Evolutionary conservation across 345 rosid species (phyloP), one percentile per base, ranked within the genome.

Genomic region (Corymbia maculata): DNA sequence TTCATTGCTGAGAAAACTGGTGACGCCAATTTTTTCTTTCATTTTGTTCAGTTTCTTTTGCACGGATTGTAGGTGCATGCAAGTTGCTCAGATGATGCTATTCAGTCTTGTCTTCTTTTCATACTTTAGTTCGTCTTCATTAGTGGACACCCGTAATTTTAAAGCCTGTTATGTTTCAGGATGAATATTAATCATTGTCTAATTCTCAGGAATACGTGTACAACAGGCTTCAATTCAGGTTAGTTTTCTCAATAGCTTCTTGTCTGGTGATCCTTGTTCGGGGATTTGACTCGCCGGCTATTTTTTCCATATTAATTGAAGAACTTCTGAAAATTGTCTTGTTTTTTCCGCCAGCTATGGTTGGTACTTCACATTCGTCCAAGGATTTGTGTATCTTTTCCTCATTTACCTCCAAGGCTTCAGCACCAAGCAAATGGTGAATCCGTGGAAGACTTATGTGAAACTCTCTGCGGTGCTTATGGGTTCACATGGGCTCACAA

Each of bases 281-380:
- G 82, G 82, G 44, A 45, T 28, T 86, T 24, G 22, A 14, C 28
- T 59, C 47, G 80, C 4, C 22, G 61, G 13, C 15, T 64, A 30
- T 53, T 22, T 88, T 80, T 90, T 70, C 47, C 80, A 36, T 68
- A 19, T 75, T 6, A 21, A 19, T 49, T 47, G 82, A 75, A 75
- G 47, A 75, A 75, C 13, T 61, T 89, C 90, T 91, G 84, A 19
- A 75, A 36, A 36, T 36, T 21, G 24, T 36, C 26, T 75, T 17
- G 1, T 64, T 75, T 19, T 75, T 36, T 36, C 47, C 49, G 13
- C 10, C 95, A 98, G 99, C 97, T 98, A 97, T 91, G 99, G 99
- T 24, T 98, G 99, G 99, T 97, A 98, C 88, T 98, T 98, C 94
- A 98, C 99, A 13, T 98, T 98, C 90, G 93, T 98, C 51, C 99